These are phyloP conservation scores for Xylariomycetidae sp. DNA, from an alignment of 2,329 filamentous ascomycete genomes.

Conservation along the genomic window DNA sequence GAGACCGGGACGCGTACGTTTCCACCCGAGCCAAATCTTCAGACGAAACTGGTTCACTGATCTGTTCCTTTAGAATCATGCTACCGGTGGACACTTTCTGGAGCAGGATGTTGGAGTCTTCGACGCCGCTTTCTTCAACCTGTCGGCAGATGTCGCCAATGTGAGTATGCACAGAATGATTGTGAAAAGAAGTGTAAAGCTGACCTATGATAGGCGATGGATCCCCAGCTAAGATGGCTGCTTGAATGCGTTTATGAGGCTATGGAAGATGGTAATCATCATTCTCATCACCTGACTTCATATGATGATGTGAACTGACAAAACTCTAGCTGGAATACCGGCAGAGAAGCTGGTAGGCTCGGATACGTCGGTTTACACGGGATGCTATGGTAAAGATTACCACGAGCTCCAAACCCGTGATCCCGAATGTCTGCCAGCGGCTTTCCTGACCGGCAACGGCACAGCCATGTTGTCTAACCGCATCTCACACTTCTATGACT, in stretches of 20 bases:
- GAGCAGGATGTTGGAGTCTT: no score
- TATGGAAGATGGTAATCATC: constrained; percentile 25
- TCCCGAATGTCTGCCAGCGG: neutral
- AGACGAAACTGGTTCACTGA: no score
- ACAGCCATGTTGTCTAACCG: constrained; percentile 7
- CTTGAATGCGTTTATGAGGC: constrained; percentile 28
- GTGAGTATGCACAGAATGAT: constrained; percentile 6
- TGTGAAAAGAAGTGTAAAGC: no score
- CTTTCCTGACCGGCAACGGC: constrained; percentile 1
- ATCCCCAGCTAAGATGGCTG: constrained; percentile 29
- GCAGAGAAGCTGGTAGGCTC: constrained; percentile 7
- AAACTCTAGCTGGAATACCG: constrained; percentile 6
- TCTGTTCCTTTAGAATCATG: no score
- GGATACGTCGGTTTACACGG: constrained; percentile 9
- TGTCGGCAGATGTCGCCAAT: constrained; percentile 22
- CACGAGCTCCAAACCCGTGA: constrained; percentile 3
- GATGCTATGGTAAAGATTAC: constrained; percentile 1
- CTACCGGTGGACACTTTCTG: no score
- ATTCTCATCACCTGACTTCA: neutral
- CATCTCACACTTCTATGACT: constrained; percentile 5
- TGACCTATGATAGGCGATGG: constrained; percentile 20
- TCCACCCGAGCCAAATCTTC: no score
- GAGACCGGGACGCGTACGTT: constrained; percentile 1
- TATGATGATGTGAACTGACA: neutral
- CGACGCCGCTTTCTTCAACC: no score